These are phyloP conservation scores for Clohesyomyces aquaticus DNA, from an alignment of 495 filamentous ascomycete genomes.

Conservation along the genomic window DNA sequence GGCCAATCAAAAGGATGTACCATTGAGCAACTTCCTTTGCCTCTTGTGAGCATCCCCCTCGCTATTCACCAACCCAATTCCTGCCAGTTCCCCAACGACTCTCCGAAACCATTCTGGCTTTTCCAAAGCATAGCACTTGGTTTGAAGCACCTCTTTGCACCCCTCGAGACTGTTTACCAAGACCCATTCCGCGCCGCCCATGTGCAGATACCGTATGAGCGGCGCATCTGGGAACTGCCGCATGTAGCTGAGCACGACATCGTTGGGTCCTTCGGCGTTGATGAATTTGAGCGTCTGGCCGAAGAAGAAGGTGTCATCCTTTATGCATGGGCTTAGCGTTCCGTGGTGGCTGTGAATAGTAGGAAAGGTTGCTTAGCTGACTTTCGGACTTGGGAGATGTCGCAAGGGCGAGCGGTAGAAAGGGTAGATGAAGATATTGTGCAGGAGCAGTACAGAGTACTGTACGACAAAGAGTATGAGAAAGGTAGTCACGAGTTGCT, in stretches of 20 bases:
- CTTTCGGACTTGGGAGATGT: conserved; percentile 8
- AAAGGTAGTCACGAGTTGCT: no score
- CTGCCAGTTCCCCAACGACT: conserved; percentile 66
- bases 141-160: conserved; percentile 59
- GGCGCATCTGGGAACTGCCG: conserved; percentile 76
- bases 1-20: no score
- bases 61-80: conserved; percentile 74
- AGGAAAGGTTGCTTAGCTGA: not conserved
- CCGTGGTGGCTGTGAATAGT: not conserved
- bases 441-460: no score
- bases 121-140: conserved; percentile 74
- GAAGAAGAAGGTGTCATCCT: conserved; percentile 52
- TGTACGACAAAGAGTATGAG: no score
- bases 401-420: no score
- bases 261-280: conserved; percentile 58
- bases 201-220: conserved; percentile 70
- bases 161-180: conserved; percentile 65
- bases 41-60: conserved; percentile 82
- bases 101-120: conserved; percentile 65
- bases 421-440: no score
- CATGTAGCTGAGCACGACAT: conserved; percentile 64
- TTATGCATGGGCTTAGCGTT: no score
- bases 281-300: conserved; percentile 63
- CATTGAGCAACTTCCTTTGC: conserved; percentile 15
- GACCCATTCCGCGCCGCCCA: conserved; percentile 72